Conservation (phyloP, 257 asterid genomes). For the Solanum stenotomum region DNA sequence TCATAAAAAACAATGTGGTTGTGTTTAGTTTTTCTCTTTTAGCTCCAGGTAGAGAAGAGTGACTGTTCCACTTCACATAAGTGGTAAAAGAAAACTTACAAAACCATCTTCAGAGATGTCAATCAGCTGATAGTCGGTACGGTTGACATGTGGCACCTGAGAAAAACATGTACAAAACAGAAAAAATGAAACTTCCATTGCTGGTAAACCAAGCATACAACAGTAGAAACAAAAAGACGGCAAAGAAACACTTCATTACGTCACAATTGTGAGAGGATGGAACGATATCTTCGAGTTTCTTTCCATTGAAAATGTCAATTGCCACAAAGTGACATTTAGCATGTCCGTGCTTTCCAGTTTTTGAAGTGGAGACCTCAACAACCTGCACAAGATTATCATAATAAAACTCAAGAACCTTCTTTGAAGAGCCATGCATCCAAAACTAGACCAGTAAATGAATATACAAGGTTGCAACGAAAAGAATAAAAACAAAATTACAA, state of each 20-base stretch:
- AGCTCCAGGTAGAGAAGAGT: neutral
- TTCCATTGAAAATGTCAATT: slow-evolving; percentile 41
- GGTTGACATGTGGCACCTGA: slow-evolving; percentile 47
- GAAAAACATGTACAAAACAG: neutral
- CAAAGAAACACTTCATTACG: slow-evolving; percentile 10
- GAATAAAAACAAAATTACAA: neutral
- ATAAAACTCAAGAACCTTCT: neutral
- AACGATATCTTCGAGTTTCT: slow-evolving; percentile 47
- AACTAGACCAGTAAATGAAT: neutral
- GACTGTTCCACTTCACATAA: neutral
- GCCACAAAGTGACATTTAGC: slow-evolving; percentile 50
- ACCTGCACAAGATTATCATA: slow-evolving; percentile 18
- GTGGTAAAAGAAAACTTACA: slow-evolving; percentile 32
- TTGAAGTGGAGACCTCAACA: slow-evolving; percentile 53
- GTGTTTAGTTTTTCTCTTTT: neutral
- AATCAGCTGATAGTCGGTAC: slow-evolving; percentile 44
- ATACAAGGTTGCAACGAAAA: neutral
- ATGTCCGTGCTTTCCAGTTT: slow-evolving; percentile 55
- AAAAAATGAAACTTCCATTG: neutral
- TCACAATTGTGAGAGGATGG: slow-evolving; percentile 49
- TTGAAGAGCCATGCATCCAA: neutral
- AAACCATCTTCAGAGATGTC: slow-evolving; percentile 86
- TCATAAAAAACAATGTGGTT: neutral
- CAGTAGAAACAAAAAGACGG: neutral
- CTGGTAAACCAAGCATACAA: neutral